Conservation (phyloP, 1,284 basidiomycete genomes). For the Ustanciosporium gigantosporum region DNA sequence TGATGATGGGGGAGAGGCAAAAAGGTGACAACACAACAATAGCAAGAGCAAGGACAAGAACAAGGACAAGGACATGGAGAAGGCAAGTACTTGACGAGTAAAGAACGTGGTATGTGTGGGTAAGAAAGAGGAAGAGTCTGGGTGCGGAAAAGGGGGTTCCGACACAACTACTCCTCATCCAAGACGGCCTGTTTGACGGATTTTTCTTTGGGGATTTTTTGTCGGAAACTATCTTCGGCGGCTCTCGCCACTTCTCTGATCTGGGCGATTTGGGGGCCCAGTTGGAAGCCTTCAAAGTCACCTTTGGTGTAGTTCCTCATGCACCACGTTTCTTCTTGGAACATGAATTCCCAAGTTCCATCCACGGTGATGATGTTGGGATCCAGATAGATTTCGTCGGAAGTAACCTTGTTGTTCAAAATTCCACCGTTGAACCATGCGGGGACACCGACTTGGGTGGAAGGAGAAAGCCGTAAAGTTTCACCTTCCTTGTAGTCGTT, state of each 20-base stretch:
- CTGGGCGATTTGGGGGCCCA: slow-evolving; percentile 14
- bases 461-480: no score
- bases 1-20: no score
- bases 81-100: neutral
- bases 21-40: no score
- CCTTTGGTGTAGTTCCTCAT: slow-evolving; percentile 36
- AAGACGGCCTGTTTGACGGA: slow-evolving; percentile 15
- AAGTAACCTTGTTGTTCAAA: slow-evolving; percentile 16
- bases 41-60: neutral
- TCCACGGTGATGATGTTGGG: slow-evolving; percentile 25
- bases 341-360: slow-evolving; percentile 30
- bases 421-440: slow-evolving; percentile 41
- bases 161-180: slow-evolving; percentile 2
- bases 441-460: no score
- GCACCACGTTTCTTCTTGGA: slow-evolving; percentile 32
- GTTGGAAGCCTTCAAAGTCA: slow-evolving; percentile 11
- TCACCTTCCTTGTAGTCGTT: slow-evolving; percentile 15
- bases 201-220: slow-evolving; percentile 20
- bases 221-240: slow-evolving; percentile 15
- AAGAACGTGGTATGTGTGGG: neutral
- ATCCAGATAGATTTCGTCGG: slow-evolving; percentile 22
- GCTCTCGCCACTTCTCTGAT: slow-evolving; percentile 15
- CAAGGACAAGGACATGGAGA: neutral
- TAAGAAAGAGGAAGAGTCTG: neutral
- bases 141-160: no score